These are phyloP conservation scores for Haematococcus lacustris DNA, from an alignment of 139 green algal genomes.

Conservation along the genomic window DNA sequence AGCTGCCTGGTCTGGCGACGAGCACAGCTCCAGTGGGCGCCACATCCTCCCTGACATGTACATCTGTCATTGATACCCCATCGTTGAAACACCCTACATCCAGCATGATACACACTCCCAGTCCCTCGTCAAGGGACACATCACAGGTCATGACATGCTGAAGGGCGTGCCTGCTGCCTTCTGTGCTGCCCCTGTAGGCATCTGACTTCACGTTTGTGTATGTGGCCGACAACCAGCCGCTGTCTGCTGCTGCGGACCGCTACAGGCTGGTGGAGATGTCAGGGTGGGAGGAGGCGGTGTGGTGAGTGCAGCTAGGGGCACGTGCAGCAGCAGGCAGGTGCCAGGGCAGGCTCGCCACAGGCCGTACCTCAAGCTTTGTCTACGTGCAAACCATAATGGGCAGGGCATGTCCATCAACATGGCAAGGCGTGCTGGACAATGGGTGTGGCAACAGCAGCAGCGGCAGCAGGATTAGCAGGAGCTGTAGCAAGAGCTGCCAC, in stretches of 20 bases:
- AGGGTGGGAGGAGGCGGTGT: constrained; percentile 6
- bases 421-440: too few relatives aligned
- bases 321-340: too few relatives aligned
- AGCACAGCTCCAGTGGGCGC: too few relatives aligned
- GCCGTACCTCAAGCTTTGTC: too few relatives aligned
- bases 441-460: too few relatives aligned
- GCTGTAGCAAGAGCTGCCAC: too few relatives aligned
- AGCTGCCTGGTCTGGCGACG: too few relatives aligned
- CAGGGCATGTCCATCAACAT: too few relatives aligned
- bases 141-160: background rate
- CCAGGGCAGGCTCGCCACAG: too few relatives aligned
- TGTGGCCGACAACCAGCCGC: constrained; percentile 6
- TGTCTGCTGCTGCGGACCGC: constrained; percentile 6
- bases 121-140: background rate
- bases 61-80: background rate
- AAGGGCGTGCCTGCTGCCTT: background rate
- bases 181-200: constrained; percentile 1
- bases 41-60: background rate
- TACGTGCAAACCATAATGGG: too few relatives aligned
- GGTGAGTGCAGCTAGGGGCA: background rate
- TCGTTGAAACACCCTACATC: background rate
- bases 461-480: too few relatives aligned
- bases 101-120: background rate
- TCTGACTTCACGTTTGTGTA: constrained; percentile 16
- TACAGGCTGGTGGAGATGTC: constrained; percentile 15